Percentiles rank a stretch among this genome's conserved stretches.
Conservation (phyloP, 768 basidiomycete species). For the Mycena polygramma region DNA sequence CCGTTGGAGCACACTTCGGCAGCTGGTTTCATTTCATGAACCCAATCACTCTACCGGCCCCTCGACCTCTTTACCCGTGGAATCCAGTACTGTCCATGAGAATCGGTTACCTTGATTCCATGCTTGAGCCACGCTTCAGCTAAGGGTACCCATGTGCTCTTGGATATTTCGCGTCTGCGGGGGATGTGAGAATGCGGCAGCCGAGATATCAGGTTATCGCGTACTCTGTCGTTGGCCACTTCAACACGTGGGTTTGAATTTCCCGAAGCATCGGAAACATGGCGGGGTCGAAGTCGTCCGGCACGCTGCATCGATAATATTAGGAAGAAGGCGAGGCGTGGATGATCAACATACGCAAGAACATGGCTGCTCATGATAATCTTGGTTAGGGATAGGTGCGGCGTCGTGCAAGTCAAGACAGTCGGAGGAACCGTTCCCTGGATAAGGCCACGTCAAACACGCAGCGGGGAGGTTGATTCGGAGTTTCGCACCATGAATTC, state of each 20-base stretch:
- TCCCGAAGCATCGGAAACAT: constrained; percentile 9
- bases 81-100: background rate
- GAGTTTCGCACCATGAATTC: background rate
- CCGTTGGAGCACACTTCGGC: too few relatives aligned
- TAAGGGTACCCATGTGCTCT: background rate
- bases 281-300: background rate
- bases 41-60: background rate
- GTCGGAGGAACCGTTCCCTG: background rate
- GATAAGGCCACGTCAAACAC: background rate
- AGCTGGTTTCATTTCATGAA: too few relatives aligned
- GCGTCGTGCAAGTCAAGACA: background rate
- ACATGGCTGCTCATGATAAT: background rate
- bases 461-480: background rate
- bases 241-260: background rate
- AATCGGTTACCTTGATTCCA: background rate
- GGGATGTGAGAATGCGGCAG: background rate
- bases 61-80: background rate
- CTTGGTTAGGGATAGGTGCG: background rate
- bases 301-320: background rate
- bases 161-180: constrained; percentile 4
- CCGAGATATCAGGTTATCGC: background rate
- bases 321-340: too few relatives aligned
- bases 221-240: constrained; percentile 12
- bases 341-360: background rate
- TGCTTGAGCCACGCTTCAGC: background rate